These are phyloP conservation scores for Cladobotryum mycophilum DNA, from an alignment of 2,329 filamentous ascomycete species.

Conservation along the genomic window DNA sequence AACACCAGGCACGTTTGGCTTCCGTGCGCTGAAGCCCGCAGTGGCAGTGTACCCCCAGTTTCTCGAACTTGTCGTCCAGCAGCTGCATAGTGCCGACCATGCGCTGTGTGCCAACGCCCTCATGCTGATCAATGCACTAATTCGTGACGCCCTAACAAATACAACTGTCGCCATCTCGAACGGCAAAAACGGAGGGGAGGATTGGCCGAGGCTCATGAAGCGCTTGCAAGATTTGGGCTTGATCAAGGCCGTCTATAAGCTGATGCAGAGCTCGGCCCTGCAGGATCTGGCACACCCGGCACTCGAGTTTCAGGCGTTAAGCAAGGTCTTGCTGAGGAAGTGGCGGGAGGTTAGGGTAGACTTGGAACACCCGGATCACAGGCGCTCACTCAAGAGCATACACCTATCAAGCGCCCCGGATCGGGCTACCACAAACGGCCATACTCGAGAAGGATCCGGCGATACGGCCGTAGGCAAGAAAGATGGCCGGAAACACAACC, in stretches of 20 bases:
- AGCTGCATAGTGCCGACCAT: conserved; percentile 90
- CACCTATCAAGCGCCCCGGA: conserved; percentile 77
- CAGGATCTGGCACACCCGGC: conserved; percentile 87
- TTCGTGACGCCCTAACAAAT: conserved; percentile 80
- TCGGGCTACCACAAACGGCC: conserved; percentile 31
- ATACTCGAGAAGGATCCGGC: conserved; percentile 30
- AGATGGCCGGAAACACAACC: conserved; percentile 67
- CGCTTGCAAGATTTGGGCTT: conserved; percentile 85
- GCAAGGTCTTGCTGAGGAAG: conserved; percentile 77
- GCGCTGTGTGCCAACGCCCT: conserved; percentile 91
- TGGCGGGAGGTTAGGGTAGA: conserved; percentile 86
- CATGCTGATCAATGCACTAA: conserved; percentile 90
- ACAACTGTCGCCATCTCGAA: conserved; percentile 46
- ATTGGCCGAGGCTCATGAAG: conserved; percentile 96
- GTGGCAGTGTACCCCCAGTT: conserved; percentile 90
- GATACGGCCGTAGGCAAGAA: conserved; percentile 40
- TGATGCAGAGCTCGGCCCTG: conserved; percentile 91
- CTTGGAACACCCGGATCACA: conserved; percentile 79
- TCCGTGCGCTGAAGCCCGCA: conserved; percentile 84
- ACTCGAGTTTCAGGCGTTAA: conserved; percentile 87
- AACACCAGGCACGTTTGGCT: conserved; percentile 66
- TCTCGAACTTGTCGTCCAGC: conserved; percentile 85
- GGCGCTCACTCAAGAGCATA: conserved; percentile 76
- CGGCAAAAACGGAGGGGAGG: conserved; percentile 42
- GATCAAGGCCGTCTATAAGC: conserved; percentile 81